Evolutionary conservation across 495 filamentous ascomycete genomes (phyloP).

Genomic region (Acidiella bohemica): DNA sequence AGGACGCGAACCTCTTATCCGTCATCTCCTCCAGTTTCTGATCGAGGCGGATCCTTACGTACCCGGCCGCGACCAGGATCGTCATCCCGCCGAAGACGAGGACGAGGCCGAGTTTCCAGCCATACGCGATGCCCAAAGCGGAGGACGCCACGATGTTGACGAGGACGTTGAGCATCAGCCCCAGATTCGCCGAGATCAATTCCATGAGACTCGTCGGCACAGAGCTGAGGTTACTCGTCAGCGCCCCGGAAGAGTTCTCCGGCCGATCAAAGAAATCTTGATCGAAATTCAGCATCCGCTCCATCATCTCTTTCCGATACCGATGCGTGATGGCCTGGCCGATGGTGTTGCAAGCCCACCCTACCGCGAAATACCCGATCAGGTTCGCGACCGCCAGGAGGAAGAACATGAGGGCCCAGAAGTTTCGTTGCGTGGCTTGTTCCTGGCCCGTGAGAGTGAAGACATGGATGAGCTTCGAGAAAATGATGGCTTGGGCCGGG

Average conservation of each 20-base stretch:
- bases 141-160: conserved; percentile 25
- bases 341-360: conserved; percentile 22
- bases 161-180: conserved; percentile 22
- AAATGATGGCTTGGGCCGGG: conserved; percentile 27
- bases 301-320: conserved; percentile 47
- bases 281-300: conserved; percentile 42
- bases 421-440: conserved; percentile 16
- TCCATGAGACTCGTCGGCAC: conserved; percentile 34
- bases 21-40: conserved; percentile 26
- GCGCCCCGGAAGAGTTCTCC: conserved; percentile 48
- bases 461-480: conserved; percentile 21
- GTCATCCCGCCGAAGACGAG: conserved; percentile 26
- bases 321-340: conserved; percentile 24
- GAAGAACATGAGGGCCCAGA: conserved; percentile 27
- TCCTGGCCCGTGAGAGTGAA: conserved; percentile 13
- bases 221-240: conserved; percentile 43
- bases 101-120: conserved; percentile 28
- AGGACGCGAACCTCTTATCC: conserved; percentile 21
- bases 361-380: conserved; percentile 21
- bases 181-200: conserved; percentile 25
- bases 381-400: conserved; percentile 36
- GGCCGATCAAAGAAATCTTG: conserved; percentile 50
- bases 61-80: conserved; percentile 24
- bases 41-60: conserved; percentile 32
- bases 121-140: conserved; percentile 22